A percentile compares a stretch with the other conserved stretches of the same genome.
phyloP scores from a whole-genome alignment of 139 green algal species.

The Axilococcus clingmanii region DNA sequence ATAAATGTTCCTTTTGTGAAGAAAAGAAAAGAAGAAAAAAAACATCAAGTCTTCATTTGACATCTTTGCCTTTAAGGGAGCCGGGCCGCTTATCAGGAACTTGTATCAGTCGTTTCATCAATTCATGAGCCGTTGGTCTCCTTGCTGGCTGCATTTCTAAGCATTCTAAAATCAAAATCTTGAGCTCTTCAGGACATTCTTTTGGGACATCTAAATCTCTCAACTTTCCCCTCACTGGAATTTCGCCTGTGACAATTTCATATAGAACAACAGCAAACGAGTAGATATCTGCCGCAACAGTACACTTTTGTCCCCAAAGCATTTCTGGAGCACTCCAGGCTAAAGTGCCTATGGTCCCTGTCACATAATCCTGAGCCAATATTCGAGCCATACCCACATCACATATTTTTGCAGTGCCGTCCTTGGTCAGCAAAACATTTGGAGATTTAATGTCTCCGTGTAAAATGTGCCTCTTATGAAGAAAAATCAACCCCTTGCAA shows the following conservation, averaged over 20 bases:
- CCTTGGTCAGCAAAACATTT: constrained; percentile 19
- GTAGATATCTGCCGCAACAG: constrained; percentile 30
- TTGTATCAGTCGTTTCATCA: constrained; percentile 9
- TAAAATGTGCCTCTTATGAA: constrained; percentile 27
- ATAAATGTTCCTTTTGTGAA: too few relatives aligned
- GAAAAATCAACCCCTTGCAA: constrained; percentile 23
- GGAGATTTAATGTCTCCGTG: constrained; percentile 20
- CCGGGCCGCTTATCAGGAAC: too few relatives aligned
- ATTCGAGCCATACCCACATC: constrained; percentile 26
- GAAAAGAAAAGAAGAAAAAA: too few relatives aligned
- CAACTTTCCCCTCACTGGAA: constrained; percentile 17
- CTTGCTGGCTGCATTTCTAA: constrained; percentile 12
- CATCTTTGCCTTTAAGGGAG: too few relatives aligned
- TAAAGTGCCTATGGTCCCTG: constrained; percentile 2
- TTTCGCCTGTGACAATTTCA: constrained; percentile 25
- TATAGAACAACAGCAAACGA: constrained; percentile 25
- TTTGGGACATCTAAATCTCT: constrained; percentile 17
- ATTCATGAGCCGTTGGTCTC: constrained; percentile 13
- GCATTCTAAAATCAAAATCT: constrained; percentile 19
- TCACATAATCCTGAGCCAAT: constrained; percentile 7
- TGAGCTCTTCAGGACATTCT: constrained; percentile 24
- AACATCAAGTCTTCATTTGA: too few relatives aligned
- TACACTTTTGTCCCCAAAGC: constrained; percentile 26
- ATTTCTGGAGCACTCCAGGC: constrained; percentile 24
- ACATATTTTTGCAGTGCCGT: constrained; percentile 13